Percentiles rank a stretch among this genome's conserved stretches.
These are phyloP conservation scores for Amoebophrya sp. DNA, from an alignment of 169 alveolate genomes.

Conservation along the genomic window DNA sequence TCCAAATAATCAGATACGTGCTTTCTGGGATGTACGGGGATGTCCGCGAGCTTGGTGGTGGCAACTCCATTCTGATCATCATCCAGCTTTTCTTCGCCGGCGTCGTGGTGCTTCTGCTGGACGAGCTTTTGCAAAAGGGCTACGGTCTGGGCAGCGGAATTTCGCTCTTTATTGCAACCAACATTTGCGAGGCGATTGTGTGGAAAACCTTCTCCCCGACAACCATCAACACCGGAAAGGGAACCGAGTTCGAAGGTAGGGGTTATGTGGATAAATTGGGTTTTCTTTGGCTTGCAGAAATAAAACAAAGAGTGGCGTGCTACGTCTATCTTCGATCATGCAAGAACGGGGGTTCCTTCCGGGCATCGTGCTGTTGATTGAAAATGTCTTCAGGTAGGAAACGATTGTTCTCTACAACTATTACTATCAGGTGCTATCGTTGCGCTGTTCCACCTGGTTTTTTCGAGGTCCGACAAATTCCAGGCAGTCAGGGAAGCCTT, in stretches of 20 bases:
- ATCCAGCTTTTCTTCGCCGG: slow-evolving; percentile 96
- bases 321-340: too few species aligned
- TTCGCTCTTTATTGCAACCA: slow-evolving; percentile 99
- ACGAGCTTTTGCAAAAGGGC: slow-evolving; percentile 98
- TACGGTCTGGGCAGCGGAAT: slow-evolving; percentile 98
- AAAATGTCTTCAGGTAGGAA: too few species aligned
- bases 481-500: slow-evolving; percentile 90
- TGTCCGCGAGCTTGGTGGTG: slow-evolving; percentile 90
- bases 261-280: not conserved
- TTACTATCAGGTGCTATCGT: slow-evolving; percentile 92
- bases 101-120: slow-evolving; percentile 95
- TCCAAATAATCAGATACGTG: slow-evolving; percentile 51
- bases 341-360: too few species aligned
- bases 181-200: slow-evolving; percentile 96
- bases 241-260: slow-evolving; percentile 95
- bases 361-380: too few species aligned
- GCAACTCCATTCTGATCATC: slow-evolving; percentile 92
- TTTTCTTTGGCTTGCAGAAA: too few species aligned
- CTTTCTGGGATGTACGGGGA: slow-evolving; percentile 97
- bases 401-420: too few species aligned
- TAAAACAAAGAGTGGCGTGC: too few species aligned
- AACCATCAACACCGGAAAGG: slow-evolving; percentile 85
- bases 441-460: slow-evolving; percentile 93
- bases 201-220: slow-evolving; percentile 96
- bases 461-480: slow-evolving; percentile 81